Base-by-base conservation (phyloP, 2,329 filamentous ascomycete species). In the Trichothecium sympodiale region DNA sequence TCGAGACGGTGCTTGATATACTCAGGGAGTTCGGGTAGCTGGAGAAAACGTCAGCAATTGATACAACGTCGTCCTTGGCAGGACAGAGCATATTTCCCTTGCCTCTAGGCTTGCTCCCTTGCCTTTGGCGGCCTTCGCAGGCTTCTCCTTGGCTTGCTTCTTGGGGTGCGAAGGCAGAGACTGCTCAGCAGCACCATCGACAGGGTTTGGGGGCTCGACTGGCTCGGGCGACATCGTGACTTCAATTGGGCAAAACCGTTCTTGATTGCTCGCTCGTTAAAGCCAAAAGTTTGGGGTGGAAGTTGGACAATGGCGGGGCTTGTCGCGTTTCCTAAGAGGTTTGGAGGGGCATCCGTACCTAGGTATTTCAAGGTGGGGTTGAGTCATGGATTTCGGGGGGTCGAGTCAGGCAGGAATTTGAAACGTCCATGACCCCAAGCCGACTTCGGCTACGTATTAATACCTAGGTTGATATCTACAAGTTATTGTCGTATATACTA, bases 1-100 rank as follows among this genome's bases (percentile, higher is more conserved):
- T 82, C 74, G 51, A 95, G 79, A 43, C 91, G 80, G 59, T 87
- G 77, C 52, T 88, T 68, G 43, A 96, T 77, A 60, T 83, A 94
- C 41, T 80, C 77, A 38, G 88, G 82, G 62, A 69, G 47, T 55
- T 59, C 53, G 61, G 55, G 61, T 5, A 59, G 51, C 58, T 61
- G 30, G 9, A n/a, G n/a, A 23, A 27, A 8, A 14, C 18, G 37
- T 56, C 36, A 55, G 43, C 36, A 25, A 47, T 25, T 25, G 10
- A 25, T 6, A 25, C 6, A 25, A 10, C 10, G 20, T 6, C 10
- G 10, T 25, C 20, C 20, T 10, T 10, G 6, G 20, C 20, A 6
- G 10, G 20, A 10, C 20, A 6, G 10, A 10, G 20, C 6, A 25
- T 6, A 25, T 41, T 14, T 14, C 5, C n/a, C 6, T 18, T 72